Evolutionary conservation across 352 stramenopile species (phyloP).

Genomic region (Globisporangium nunn): DNA sequence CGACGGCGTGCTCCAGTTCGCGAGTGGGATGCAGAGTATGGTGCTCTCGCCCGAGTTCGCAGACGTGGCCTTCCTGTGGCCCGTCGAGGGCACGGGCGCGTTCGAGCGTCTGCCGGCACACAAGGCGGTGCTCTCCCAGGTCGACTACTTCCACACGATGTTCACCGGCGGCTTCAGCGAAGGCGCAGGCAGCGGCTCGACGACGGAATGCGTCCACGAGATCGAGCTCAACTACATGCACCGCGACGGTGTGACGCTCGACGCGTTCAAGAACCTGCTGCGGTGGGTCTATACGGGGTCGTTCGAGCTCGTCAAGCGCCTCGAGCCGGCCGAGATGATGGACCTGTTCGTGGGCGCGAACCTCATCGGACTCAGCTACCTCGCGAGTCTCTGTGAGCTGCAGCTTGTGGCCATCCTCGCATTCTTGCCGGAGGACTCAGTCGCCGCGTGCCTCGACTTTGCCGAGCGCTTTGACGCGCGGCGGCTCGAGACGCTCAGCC

Average conservation of each 20-base stretch:
- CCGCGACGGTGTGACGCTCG: constrained; percentile 55
- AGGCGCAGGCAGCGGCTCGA: constrained; percentile 16
- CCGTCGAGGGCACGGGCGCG: constrained; percentile 4
- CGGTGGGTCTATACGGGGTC: constrained; percentile 71
- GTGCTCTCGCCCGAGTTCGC: constrained; percentile 35
- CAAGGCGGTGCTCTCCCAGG: constrained; percentile 63
- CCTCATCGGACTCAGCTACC: constrained; percentile 40
- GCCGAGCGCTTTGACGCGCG: constrained; percentile 50
- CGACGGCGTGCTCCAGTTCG: constrained; percentile 34
- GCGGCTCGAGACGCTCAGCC: constrained; percentile 38
- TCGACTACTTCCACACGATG: constrained; percentile 81
- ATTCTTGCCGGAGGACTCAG: constrained; percentile 37
- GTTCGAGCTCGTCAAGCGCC: constrained; percentile 27
- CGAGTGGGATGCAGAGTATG: constrained; percentile 42
- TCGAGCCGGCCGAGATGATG: constrained; percentile 61
- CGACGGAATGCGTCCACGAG: constrained; percentile 21
- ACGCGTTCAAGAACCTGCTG: constrained; percentile 54
- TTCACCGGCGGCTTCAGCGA: constrained; percentile 78
- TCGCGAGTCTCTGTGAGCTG: constrained; percentile 56
- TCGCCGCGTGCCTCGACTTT: constrained; percentile 58
- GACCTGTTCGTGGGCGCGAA: constrained; percentile 63
- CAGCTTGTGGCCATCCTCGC: constrained; percentile 46
- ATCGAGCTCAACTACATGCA: constrained; percentile 70
- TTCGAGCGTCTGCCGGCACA: constrained; percentile 49
- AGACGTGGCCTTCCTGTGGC: constrained; percentile 79